Base-by-base conservation (phyloP, 2,329 filamentous ascomycete species). In the Sphaerostilbella broomeana region DNA sequence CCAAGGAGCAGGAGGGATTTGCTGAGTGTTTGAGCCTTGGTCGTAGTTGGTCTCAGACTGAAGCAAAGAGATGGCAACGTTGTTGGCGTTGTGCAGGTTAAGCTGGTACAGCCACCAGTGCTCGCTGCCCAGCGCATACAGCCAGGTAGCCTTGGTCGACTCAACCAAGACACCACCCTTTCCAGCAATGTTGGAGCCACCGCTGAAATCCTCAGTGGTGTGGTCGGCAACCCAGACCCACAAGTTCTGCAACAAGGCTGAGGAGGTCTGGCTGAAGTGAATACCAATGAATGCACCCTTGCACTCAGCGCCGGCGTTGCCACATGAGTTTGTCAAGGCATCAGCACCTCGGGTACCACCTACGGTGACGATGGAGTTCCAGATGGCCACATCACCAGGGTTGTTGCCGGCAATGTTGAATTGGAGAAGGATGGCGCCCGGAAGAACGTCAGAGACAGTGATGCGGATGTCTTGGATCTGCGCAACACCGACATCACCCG, bases 41-140 rank as follows among this genome's bases (percentile, higher is more conserved):
- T 56, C 47, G 35, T 58, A 57, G 47, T 73, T 73, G 8, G 73
- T 75, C 56, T 78, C 74, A 31, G 64, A 65, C 56, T 77, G 72
- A 42, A 73, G 62, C 53, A 75, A 49, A 11, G 64, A 65, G 11
- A 72, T 60, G 38, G 72, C 62, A 7, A 77, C 65, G 43, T 74
- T 73, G 38, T 60, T 51, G 1, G 73, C 71, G 24, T 60, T 57
- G 33, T 64, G 60, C 36, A 77, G 55, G 45, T 75, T 72, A 47
- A 77, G 69, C 56, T 79, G 72, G 58, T 79, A 79, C 33, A 79
- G 56, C 54, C 69, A 69, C 57, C 68, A 70, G 54, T 79, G 75
- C 59, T 79, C 75, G 31, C 64, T 70, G 3, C 74, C 70, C 32
- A 56, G 21, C 5, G 50, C 55, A 29, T 53, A 48, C 24, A 78